phyloP scores from a whole-genome alignment of 139 green algal genomes.

The Penium margaritaceum region DNA sequence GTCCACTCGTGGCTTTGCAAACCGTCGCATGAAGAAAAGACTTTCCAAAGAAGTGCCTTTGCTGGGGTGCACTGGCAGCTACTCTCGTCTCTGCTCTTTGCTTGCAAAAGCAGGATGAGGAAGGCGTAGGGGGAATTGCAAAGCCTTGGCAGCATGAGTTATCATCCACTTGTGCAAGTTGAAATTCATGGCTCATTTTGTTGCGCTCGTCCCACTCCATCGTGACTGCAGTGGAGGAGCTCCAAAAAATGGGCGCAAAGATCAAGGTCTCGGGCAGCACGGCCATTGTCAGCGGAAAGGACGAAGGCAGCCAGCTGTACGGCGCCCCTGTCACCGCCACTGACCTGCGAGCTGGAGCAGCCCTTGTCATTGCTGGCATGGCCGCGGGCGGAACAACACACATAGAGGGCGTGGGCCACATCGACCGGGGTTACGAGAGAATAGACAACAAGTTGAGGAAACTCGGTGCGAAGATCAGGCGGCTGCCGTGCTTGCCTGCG shows the following conservation, averaged over 20 bases:
- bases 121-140: too few species aligned
- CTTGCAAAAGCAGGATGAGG: too few species aligned
- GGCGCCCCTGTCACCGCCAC: slow-evolving; percentile 46
- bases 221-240: slow-evolving; percentile 47
- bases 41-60: too few species aligned
- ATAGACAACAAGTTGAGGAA: slow-evolving; percentile 50
- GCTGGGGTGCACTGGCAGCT: too few species aligned
- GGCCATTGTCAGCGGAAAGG: slow-evolving; percentile 33
- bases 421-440: slow-evolving; percentile 54
- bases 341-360: slow-evolving; percentile 51
- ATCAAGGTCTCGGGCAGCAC: slow-evolving; percentile 45
- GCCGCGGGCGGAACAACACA: slow-evolving; percentile 51
- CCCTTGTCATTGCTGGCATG: slow-evolving; percentile 55
- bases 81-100: background rate
- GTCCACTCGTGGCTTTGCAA: too few species aligned
- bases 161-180: too few species aligned
- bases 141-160: too few species aligned
- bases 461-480: slow-evolving; percentile 47
- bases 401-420: slow-evolving; percentile 45
- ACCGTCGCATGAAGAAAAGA: too few species aligned
- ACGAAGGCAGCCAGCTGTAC: slow-evolving; percentile 39
- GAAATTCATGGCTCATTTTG: too few species aligned
- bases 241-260: slow-evolving; percentile 50
- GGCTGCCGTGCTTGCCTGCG: slow-evolving; percentile 35
- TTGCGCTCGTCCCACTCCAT: too few species aligned